These are phyloP conservation scores for Phaeosphaeriaceae sp. DNA, from an alignment of 2,329 filamentous ascomycete genomes.

Conservation along the genomic window DNA sequence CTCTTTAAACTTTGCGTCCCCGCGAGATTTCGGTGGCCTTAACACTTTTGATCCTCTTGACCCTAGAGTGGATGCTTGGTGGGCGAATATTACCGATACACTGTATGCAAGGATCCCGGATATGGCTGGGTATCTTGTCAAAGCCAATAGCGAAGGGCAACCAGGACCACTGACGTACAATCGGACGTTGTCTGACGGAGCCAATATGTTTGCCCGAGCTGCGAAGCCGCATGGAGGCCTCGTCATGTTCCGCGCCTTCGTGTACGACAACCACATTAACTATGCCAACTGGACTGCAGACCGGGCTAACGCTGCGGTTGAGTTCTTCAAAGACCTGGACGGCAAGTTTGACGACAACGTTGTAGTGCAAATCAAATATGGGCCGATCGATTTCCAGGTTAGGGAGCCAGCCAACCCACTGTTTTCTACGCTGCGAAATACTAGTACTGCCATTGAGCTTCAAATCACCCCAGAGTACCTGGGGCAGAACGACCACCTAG, in stretches of 20 bases:
- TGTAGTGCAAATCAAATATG: constrained; percentile 76
- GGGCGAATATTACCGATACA: constrained; percentile 65
- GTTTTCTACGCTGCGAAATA: constrained; percentile 61
- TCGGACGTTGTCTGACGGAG: constrained; percentile 71
- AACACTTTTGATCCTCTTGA: constrained; percentile 71
- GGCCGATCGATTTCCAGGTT: constrained; percentile 77
- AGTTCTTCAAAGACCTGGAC: constrained; percentile 71
- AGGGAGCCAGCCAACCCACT: constrained; percentile 71
- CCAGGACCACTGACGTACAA: constrained; percentile 74
- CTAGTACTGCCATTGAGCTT: constrained; percentile 66
- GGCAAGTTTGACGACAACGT: constrained; percentile 73
- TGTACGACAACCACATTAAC: constrained; percentile 67
- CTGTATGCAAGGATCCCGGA: constrained; percentile 70
- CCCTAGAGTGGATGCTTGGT: constrained; percentile 65
- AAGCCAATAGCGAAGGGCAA: constrained; percentile 76
- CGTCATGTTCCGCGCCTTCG: constrained; percentile 75
- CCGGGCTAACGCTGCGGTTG: constrained; percentile 72
- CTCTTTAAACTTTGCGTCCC: constrained; percentile 73
- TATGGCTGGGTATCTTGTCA: constrained; percentile 72
- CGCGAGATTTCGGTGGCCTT: constrained; percentile 62
- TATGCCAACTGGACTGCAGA: constrained; percentile 70
- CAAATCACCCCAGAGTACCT: constrained; percentile 74
- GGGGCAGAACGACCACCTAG: constrained; percentile 72
- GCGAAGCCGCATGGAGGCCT: constrained; percentile 93
- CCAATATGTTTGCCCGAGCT: constrained; percentile 78